Percentiles rank a stretch among this genome's conserved stretches.
phyloP scores from a whole-genome alignment of 2,329 filamentous ascomycete genomes.

The Colletotrichum ledebouriae region DNA sequence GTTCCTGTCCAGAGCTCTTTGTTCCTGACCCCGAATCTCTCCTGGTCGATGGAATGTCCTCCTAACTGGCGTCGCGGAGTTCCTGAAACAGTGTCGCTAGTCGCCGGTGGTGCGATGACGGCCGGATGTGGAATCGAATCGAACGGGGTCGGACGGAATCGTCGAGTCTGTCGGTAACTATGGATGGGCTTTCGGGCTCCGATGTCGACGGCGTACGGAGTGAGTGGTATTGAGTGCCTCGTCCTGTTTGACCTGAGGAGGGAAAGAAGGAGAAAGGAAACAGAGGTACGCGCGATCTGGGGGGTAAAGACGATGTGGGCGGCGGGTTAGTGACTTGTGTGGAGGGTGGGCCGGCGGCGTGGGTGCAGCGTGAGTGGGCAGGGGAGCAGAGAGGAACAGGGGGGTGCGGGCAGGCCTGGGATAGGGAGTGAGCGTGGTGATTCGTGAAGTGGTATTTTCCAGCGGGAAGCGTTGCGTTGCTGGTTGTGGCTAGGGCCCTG shows the following conservation, averaged over 20 bases:
- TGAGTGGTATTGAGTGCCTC: slow-evolving; percentile 25
- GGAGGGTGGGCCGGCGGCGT: slow-evolving; percentile 34
- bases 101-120: slow-evolving; percentile 11
- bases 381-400: slow-evolving; percentile 33
- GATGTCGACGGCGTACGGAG: slow-evolving; percentile 13
- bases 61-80: slow-evolving; percentile 17
- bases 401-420: slow-evolving; percentile 27
- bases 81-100: slow-evolving; percentile 38
- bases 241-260: slow-evolving; percentile 34
- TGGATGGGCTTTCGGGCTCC: background rate
- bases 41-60: slow-evolving; percentile 10
- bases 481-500: slow-evolving; percentile 28
- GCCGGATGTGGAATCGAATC: slow-evolving; percentile 8
- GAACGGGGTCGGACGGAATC: background rate
- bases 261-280: slow-evolving; percentile 30
- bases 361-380: slow-evolving; percentile 35
- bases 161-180: slow-evolving; percentile 3
- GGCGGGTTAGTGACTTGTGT: slow-evolving; percentile 31
- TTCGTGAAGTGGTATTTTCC: background rate
- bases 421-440: slow-evolving; percentile 17
- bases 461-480: slow-evolving; percentile 29
- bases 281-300: slow-evolving; percentile 37
- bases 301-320: slow-evolving; percentile 40
- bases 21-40: slow-evolving; percentile 7
- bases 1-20: slow-evolving; percentile 19